Evolutionary conservation across 345 rosid genomes (phyloP).

Genomic region (Linum trigynum): DNA sequence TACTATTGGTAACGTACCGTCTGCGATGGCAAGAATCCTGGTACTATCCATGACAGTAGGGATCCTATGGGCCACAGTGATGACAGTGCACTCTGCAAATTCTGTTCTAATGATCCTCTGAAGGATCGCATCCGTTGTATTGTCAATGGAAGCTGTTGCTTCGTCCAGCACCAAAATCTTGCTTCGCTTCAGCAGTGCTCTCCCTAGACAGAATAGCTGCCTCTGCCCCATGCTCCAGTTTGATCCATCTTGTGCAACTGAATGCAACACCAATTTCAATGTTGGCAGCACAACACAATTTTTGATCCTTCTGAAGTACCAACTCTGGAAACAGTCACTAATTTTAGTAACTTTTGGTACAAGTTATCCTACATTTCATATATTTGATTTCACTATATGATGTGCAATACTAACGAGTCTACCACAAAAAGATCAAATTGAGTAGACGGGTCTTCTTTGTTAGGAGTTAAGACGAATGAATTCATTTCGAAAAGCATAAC

Average conservation of each 20-base stretch:
- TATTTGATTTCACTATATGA: too few species aligned
- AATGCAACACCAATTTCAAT: background rate
- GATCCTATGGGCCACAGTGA: conserved; percentile 21
- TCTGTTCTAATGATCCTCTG: conserved; percentile 20
- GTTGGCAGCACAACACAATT: background rate
- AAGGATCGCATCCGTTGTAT: conserved; percentile 19
- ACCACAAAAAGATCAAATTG: background rate
- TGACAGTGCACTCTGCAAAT: conserved; percentile 19
- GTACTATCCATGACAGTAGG: background rate
- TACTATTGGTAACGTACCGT: background rate
- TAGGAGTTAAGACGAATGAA: background rate
- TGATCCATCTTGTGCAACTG: conserved; percentile 19
- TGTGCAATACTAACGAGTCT: background rate
- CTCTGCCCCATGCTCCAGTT: conserved; percentile 13
- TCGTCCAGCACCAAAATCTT: conserved; percentile 26
- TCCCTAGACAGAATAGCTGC: conserved; percentile 14
- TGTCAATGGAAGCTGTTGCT: conserved; percentile 27
- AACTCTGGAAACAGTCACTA: too few species aligned
- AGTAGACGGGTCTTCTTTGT: background rate
- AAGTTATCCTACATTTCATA: background rate
- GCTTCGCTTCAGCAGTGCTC: conserved; percentile 18
- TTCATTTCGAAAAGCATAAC: too few species aligned
- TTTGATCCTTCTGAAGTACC: background rate
- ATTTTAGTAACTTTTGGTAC: background rate
- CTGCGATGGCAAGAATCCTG: background rate